Conservation (phyloP, 805 yeast genomes). For the Starmerella asiatica region DNA sequence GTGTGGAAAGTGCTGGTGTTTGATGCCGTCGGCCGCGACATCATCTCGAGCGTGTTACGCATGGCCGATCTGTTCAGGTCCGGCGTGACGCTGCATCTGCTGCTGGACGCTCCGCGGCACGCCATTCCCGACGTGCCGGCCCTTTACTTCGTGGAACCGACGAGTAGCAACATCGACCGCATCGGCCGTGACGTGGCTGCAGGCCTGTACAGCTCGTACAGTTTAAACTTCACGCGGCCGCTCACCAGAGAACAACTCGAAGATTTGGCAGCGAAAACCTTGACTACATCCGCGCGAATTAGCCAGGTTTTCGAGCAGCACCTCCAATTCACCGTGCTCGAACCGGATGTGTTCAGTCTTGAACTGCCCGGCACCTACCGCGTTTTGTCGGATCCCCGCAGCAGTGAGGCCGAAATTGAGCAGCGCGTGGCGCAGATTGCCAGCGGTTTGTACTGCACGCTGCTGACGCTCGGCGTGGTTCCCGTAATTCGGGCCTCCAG, state of each 20-base stretch:
- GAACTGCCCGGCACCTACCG: slow-evolving; percentile 56
- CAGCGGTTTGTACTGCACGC: slow-evolving; percentile 63
- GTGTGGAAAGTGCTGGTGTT: slow-evolving; percentile 82
- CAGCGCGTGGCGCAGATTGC: slow-evolving; percentile 55
- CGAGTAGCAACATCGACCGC: slow-evolving; percentile 52
- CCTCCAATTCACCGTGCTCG: slow-evolving; percentile 81
- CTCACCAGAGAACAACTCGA: slow-evolving; percentile 69
- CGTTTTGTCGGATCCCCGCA: slow-evolving; percentile 52
- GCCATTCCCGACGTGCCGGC: slow-evolving; percentile 90
- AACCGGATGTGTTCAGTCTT: slow-evolving; percentile 75
- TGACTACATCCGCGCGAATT: slow-evolving; percentile 52
- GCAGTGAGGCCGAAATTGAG: slow-evolving; percentile 65
- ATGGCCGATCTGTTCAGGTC: slow-evolving; percentile 81
- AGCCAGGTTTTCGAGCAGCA: slow-evolving; percentile 91
- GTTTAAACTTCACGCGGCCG: slow-evolving; percentile 75
- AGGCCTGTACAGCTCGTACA: slow-evolving; percentile 66
- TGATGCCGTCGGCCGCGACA: slow-evolving; percentile 68
- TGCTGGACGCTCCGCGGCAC: slow-evolving; percentile 59
- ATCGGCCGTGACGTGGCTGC: slow-evolving; percentile 60
- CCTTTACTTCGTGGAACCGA: slow-evolving; percentile 81
- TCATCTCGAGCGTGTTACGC: slow-evolving; percentile 79
- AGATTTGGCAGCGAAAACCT: slow-evolving; percentile 71
- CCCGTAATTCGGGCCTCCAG: slow-evolving; percentile 86
- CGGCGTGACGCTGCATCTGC: slow-evolving; percentile 83
- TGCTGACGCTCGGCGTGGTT: slow-evolving; percentile 62